These are phyloP conservation scores for Aotearoamyces nothofagi DNA, from an alignment of 2,329 filamentous ascomycete genomes.

Conservation along the genomic window DNA sequence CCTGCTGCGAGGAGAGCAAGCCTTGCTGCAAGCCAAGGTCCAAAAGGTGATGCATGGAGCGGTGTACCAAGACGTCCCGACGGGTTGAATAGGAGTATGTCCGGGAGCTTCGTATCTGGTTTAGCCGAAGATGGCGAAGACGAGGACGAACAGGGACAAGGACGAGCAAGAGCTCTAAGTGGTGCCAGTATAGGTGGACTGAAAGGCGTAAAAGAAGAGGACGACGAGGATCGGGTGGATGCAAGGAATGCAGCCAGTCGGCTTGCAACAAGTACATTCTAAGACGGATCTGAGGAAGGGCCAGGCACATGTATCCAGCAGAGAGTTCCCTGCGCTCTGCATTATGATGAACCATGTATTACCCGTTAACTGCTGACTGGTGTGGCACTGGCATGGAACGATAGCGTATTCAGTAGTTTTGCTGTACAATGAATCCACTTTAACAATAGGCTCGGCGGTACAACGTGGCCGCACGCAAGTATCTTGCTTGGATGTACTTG, in stretches of 20 bases:
- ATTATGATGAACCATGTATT: no score
- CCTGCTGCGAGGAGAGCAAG: conserved; percentile 57
- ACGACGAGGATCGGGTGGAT: conserved; percentile 87
- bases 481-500: no score
- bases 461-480: no score
- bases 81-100: conserved; percentile 62
- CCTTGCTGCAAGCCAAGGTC: conserved; percentile 78
- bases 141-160: conserved; percentile 27
- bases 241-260: conserved; percentile 89
- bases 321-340: no score
- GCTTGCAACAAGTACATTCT: conserved; percentile 90
- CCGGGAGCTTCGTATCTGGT: conserved; percentile 52
- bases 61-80: conserved; percentile 70
- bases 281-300: no score
- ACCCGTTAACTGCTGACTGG: no score
- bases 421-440: no score
- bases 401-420: no score
- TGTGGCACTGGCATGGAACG: no score
- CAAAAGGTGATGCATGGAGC: conserved; percentile 97
- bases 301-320: no score
- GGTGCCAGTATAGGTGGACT: conserved; percentile 26
- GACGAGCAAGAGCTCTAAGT: conserved; percentile 16
- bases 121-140: conserved; percentile 47
- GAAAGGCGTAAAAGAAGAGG: conserved; percentile 55
- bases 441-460: no score